Percentiles rank a stretch among this genome's conserved stretches.
Conservation (phyloP, 2,329 filamentous ascomycete species). For the Fusarium anguioides region DNA sequence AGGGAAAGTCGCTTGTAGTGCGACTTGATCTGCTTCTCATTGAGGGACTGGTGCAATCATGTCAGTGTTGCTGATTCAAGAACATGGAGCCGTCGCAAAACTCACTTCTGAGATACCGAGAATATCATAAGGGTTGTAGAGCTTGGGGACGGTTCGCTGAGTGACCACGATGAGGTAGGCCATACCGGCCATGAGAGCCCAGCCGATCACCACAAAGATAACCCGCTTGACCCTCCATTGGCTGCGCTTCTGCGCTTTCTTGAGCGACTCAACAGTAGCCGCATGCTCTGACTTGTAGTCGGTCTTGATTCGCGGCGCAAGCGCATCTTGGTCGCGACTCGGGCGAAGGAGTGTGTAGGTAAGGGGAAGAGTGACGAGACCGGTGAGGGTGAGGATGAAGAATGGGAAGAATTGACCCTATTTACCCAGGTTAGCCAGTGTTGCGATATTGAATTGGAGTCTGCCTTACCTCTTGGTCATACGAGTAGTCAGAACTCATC, state of each 20-base stretch:
- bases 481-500: constrained; percentile 96
- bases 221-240: constrained; percentile 89
- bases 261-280: constrained; percentile 83
- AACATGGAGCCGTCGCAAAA: neutral
- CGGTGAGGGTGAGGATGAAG: constrained; percentile 92
- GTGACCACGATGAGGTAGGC: constrained; percentile 88
- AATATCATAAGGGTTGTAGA: constrained; percentile 98
- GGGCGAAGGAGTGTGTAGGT: constrained; percentile 89
- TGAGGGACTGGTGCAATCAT: constrained; percentile 68
- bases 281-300: constrained; percentile 85
- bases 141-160: constrained; percentile 74
- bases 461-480: constrained; percentile 83
- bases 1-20: constrained; percentile 89
- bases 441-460: neutral
- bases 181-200: constrained; percentile 89
- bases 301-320: constrained; percentile 83
- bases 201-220: constrained; percentile 79
- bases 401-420: constrained; percentile 98
- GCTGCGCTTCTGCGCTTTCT: constrained; percentile 87
- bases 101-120: constrained; percentile 83
- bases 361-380: constrained; percentile 87
- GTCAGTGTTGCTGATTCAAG: constrained; percentile 19
- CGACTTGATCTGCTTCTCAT: constrained; percentile 91
- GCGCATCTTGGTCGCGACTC: constrained; percentile 79
- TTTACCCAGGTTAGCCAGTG: constrained; percentile 8